phyloP scores from a whole-genome alignment of 2,329 filamentous ascomycete genomes.

The Stagonosporopsis vannaccii region DNA sequence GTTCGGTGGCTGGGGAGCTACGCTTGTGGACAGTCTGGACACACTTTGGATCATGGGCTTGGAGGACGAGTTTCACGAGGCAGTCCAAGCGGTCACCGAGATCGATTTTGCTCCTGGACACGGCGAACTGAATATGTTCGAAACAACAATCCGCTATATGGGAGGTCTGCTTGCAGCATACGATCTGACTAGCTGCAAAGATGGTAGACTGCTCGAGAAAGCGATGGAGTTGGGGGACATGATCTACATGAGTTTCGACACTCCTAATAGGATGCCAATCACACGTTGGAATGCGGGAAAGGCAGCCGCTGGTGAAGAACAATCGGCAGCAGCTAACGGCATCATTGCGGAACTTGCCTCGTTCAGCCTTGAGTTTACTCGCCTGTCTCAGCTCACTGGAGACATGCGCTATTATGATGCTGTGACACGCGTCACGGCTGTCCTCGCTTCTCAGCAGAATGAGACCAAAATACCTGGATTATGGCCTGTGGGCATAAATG shows the following conservation, averaged over 20 bases:
- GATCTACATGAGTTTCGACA: constrained; percentile 70
- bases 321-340: constrained; percentile 44
- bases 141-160: constrained; percentile 73
- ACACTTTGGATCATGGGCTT: constrained; percentile 74
- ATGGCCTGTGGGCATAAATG: constrained; percentile 47
- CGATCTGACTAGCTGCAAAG: constrained; percentile 64
- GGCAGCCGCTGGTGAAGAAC: constrained; percentile 34
- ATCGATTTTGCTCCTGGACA: constrained; percentile 64
- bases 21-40: constrained; percentile 76
- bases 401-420: constrained; percentile 55
- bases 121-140: constrained; percentile 67
- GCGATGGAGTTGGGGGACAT: constrained; percentile 68
- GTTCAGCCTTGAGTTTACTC: constrained; percentile 54
- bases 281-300: constrained; percentile 37
- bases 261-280: constrained; percentile 68
- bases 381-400: constrained; percentile 52
- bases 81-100: constrained; percentile 61
- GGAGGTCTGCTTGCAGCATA: constrained; percentile 72
- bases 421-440: constrained; percentile 47
- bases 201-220: constrained; percentile 61
- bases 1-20: constrained; percentile 90
- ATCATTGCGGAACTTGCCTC: constrained; percentile 55
- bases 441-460: constrained; percentile 51
- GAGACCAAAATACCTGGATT: constrained; percentile 53
- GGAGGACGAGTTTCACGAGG: constrained; percentile 67